Percentiles rank a stretch among this genome's conserved stretches.
Conservation (phyloP, 495 filamentous ascomycete species). For the Xylaria acuta region DNA sequence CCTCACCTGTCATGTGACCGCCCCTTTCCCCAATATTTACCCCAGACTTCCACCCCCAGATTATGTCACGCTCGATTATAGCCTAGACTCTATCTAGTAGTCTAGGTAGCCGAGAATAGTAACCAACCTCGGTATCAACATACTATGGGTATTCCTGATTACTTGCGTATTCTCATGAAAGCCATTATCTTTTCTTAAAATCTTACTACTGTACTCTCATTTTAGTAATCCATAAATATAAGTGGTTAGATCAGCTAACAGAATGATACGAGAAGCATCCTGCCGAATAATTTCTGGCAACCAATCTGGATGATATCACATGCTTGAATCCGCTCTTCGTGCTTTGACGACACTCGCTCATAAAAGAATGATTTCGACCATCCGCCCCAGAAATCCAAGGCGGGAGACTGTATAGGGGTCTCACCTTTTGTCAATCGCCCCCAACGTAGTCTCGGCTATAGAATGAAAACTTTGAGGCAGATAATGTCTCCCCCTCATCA, state of each 20-base stretch:
- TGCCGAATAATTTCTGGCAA: not conserved
- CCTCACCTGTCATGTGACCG: slow-evolving; percentile 19
- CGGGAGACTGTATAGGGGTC: too few relatives aligned
- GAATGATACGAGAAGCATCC: not conserved
- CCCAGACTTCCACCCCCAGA: slow-evolving; percentile 21
- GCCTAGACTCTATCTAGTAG: not conserved
- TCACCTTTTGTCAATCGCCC: too few relatives aligned
- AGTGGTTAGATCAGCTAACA: not conserved
- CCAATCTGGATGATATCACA: not conserved
- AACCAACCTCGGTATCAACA: not conserved
- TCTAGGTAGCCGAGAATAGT: not conserved
- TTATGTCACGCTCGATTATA: not conserved
- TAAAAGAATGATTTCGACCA: not conserved
- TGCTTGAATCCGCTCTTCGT: too few relatives aligned
- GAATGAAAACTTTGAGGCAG: too few relatives aligned
- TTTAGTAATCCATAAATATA: not conserved
- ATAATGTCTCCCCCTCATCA: too few relatives aligned
- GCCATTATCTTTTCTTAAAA: not conserved
- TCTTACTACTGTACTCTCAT: not conserved
- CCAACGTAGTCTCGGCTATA: too few relatives aligned
- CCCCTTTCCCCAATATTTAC: slow-evolving; percentile 26
- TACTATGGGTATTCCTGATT: not conserved
- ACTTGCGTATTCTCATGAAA: not conserved
- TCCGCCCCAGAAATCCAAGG: not conserved
- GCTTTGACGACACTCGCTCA: too few relatives aligned